Conservation (phyloP, 2,329 filamentous ascomycete genomes). For the Geosmithia morbida region DNA sequence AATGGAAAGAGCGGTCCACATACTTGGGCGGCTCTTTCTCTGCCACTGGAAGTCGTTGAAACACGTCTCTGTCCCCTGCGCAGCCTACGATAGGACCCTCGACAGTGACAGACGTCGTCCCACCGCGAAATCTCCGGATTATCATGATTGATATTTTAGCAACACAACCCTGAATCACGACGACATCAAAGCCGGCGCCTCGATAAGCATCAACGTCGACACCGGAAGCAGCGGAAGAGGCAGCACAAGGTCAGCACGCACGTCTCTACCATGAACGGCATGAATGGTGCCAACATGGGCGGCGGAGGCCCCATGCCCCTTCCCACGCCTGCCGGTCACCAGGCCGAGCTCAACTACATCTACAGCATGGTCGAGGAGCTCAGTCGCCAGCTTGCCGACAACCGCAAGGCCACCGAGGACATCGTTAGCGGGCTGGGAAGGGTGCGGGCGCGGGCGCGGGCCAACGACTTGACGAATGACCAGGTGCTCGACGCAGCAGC, state of each 20-base stretch:
- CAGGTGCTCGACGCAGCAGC: conserved; percentile 40
- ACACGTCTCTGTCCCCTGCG: not conserved
- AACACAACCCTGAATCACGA: not conserved
- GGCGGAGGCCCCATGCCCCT: conserved; percentile 30
- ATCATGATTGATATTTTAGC: no score
- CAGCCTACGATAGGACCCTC: not conserved
- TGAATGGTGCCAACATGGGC: conserved; percentile 36
- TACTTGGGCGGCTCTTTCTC: not conserved
- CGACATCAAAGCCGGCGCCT: not conserved
- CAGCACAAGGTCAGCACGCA: conserved; percentile 10
- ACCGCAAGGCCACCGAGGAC: conserved; percentile 45
- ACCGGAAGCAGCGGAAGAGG: not conserved
- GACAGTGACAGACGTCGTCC: not conserved
- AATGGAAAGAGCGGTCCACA: not conserved
- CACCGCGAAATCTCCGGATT: no score
- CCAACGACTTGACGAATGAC: conserved; percentile 38
- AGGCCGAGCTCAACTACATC: conserved; percentile 54
- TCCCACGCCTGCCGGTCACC: conserved; percentile 52
- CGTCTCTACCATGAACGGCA: conserved; percentile 11
- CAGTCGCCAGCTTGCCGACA: conserved; percentile 47
- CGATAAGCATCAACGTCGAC: no score
- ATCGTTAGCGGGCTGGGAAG: conserved; percentile 49
- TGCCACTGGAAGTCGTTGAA: not conserved
- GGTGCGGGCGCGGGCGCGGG: conserved; percentile 41
- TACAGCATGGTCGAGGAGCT: conserved; percentile 55